Evolutionary conservation across 441 rosid species (phyloP), one percentile per base, ranked within the genome.

Genomic region (Populus trichocarpa): DNA sequence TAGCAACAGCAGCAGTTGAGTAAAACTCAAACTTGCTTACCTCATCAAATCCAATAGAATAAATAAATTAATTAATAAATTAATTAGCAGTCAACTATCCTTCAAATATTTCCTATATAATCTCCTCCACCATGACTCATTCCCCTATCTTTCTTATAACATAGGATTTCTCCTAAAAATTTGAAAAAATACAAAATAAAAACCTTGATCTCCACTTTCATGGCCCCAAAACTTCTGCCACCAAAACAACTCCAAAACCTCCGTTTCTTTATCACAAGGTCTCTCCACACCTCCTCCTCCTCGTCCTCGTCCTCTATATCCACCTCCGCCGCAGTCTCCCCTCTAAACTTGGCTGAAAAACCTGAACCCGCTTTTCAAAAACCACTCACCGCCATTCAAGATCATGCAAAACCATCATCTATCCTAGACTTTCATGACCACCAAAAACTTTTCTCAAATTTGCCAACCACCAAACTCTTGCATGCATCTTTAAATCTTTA

Each of bases 401-500:
- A 13, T 0, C 42, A 46, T 14, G 57, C 57, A 46, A 46, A 11
- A 0, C 72, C 80, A 30, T 30, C 80, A 30, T 30, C 80, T 18
- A 72, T 81, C 14, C 79, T 95, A 8, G 90, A 95, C 77, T 80
- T 93, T 1, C 30, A 77, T 6, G 89, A 91, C 74, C 86, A 85
- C 64, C 82, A 84, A 16, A 81, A 84, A 72, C 92, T 93, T 30
- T 95, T 92, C 73, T 72, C 83, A 8, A 70, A 84, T 23, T n/a
- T 90, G 10, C 74, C 93, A 3, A 71, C 90, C 14, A n/a, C 79
- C 3, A 85, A 85, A 78, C 89, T 95, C 18, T 10, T 90, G 6
- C 94, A 89, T 28, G 84, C 97, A 6, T 82, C 88, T 8, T 74
- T 81, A 1, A 85, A 77, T 76, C 92, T 95, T 8, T 90, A 90